Conservation (phyloP, 305 asterid genomes). For the Salvia sclarea region DNA sequence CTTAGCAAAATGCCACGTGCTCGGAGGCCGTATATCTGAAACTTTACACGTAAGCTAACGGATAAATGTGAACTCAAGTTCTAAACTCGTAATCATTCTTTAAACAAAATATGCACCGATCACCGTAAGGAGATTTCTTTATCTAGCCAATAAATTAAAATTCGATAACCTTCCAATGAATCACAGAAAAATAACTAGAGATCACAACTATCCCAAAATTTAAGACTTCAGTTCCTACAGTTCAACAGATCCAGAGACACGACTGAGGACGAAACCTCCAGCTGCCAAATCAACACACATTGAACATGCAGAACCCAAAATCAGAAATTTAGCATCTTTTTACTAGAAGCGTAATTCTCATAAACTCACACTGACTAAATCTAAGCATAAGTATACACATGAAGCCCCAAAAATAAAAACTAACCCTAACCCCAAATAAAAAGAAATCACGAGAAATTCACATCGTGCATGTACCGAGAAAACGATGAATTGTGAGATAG, state of each 20-base stretch:
- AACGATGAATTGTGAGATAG: background rate
- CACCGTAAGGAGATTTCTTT: background rate
- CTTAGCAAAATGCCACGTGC: background rate
- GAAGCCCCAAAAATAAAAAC: background rate
- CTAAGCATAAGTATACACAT: conserved; percentile 2
- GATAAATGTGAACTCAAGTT: background rate
- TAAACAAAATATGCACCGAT: background rate
- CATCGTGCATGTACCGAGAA: background rate
- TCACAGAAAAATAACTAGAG: background rate
- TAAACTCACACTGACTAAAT: background rate
- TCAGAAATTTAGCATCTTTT: conserved; percentile 7
- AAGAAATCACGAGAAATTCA: background rate
- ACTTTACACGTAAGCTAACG: conserved; percentile 15
- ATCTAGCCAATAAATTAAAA: background rate
- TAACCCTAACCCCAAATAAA: conserved; percentile 1
- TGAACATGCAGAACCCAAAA: conserved; percentile 1
- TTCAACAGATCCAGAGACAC: background rate
- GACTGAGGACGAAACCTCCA: background rate
- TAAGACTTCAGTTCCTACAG: background rate
- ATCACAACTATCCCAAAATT: conserved; percentile 10
- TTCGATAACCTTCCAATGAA: background rate
- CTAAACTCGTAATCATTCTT: background rate
- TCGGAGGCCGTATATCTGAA: background rate
- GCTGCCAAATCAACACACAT: conserved; percentile 15
- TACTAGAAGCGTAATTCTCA: background rate